Conservation (phyloP, 78 protist genomes). For the Pigoraptor vietnamica region DNA sequence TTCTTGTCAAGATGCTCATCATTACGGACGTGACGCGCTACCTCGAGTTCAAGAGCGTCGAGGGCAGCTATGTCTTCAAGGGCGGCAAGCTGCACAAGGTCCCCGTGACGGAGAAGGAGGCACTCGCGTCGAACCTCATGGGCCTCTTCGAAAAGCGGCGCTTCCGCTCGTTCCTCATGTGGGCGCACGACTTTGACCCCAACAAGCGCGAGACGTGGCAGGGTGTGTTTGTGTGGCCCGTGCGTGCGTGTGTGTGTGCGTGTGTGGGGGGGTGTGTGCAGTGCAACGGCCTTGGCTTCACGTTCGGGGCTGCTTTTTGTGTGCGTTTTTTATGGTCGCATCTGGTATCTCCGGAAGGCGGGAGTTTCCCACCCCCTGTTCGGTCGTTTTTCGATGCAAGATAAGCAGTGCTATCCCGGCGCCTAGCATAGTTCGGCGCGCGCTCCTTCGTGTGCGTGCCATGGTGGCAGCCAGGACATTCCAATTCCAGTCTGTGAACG, state of each 20-base stretch:
- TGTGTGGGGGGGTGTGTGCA: neutral
- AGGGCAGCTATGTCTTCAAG: constrained; percentile 79
- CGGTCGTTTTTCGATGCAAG: neutral
- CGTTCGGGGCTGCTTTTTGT: neutral
- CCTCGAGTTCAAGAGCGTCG: constrained; percentile 92
- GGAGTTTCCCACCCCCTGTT: neutral
- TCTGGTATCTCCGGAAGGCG: neutral
- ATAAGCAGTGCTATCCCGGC: neutral
- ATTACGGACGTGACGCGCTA: constrained; percentile 93
- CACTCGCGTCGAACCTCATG: constrained; percentile 83
- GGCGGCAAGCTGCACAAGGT: constrained; percentile 54
- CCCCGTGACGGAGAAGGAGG: constrained; percentile 92
- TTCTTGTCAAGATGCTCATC: constrained; percentile 90
- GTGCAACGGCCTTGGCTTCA: neutral
- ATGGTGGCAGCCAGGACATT: too few relatives aligned
- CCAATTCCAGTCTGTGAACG: neutral
- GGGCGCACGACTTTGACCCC: constrained; percentile 64
- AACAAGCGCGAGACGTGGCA: constrained; percentile 65
- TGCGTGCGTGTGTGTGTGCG: neutral
- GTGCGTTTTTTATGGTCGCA: neutral
- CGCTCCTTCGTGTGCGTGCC: too few relatives aligned
- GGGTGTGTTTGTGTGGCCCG: constrained; percentile 19
- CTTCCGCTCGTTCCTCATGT: constrained; percentile 76
- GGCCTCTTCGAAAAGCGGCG: constrained; percentile 96
- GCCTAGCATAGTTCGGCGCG: neutral